phyloP scores from a whole-genome alignment of 768 basidiomycete genomes.

The Hemileccinum rubropunctum region DNA sequence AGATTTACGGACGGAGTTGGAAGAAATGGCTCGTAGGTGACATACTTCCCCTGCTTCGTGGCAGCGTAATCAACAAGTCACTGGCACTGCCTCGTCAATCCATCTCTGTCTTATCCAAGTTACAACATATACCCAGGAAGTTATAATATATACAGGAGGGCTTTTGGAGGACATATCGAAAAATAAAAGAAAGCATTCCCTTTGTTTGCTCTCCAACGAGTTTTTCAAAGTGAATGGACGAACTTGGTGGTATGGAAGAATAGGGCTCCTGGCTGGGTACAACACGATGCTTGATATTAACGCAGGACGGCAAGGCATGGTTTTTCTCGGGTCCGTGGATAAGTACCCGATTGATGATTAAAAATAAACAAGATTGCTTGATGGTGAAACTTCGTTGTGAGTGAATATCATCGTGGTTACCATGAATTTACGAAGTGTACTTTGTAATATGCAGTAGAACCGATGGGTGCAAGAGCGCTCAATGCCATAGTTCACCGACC shows the following conservation, averaged over 20 bases:
- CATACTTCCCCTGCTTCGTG: neutral
- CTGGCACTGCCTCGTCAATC: too few relatives aligned
- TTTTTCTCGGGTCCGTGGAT: conserved; percentile 22
- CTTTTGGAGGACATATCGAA: conserved; percentile 18
- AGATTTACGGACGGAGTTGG: conserved; percentile 13
- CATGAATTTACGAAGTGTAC: neutral
- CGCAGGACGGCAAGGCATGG: conserved; percentile 13
- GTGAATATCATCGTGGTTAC: neutral
- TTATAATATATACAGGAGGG: conserved; percentile 24
- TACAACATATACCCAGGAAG: neutral
- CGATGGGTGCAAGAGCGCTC: conserved; percentile 5
- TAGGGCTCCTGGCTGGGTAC: conserved; percentile 18
- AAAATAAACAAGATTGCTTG: conserved; percentile 29
- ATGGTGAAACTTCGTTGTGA: conserved; percentile 2
- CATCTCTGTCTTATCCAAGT: neutral
- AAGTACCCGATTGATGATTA: conserved; percentile 13
- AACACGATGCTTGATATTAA: conserved; percentile 28
- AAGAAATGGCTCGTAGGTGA: neutral
- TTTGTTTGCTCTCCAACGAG: conserved; percentile 12
- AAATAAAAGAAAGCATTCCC: conserved; percentile 15
- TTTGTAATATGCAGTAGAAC: conserved; percentile 3
- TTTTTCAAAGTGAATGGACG: conserved; percentile 3
- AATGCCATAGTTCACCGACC: conserved; percentile 62
- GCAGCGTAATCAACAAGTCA: neutral
- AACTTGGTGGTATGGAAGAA: conserved; percentile 25